These are phyloP conservation scores for Bathelium albidoporum DNA, from an alignment of 495 filamentous ascomycete species.

Conservation along the genomic window DNA sequence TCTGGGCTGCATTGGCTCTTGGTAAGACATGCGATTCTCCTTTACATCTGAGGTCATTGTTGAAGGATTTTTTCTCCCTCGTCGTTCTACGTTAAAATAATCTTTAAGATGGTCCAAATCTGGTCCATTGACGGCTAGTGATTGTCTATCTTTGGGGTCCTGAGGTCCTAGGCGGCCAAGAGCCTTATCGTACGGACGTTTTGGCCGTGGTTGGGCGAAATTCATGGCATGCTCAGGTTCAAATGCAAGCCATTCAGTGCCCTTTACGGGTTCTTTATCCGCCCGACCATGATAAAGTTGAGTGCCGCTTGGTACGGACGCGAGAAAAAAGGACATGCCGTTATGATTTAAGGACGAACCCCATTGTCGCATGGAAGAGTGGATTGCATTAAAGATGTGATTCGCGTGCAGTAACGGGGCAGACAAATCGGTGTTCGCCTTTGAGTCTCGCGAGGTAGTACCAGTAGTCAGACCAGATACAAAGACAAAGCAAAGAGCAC, in stretches of 20 bases:
- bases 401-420: slow-evolving; percentile 14
- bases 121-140: too few relatives aligned
- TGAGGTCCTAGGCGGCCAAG: not conserved
- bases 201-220: slow-evolving; percentile 37
- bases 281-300: slow-evolving; percentile 53
- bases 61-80: not conserved
- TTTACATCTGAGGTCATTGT: not conserved
- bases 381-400: slow-evolving; percentile 57
- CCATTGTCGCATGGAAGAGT: slow-evolving; percentile 60
- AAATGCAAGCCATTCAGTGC: slow-evolving; percentile 59
- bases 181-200: not conserved
- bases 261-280: slow-evolving; percentile 31
- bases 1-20: not conserved
- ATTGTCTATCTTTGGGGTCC: too few relatives aligned
- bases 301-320: slow-evolving; percentile 45
- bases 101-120: too few relatives aligned
- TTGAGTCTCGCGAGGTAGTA: not conserved
- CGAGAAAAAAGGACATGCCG: slow-evolving; percentile 56
- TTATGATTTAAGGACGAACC: slow-evolving; percentile 60
- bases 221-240: slow-evolving; percentile 57
- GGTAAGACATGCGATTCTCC: not conserved
- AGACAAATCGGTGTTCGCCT: not conserved
- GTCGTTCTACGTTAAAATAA: too few relatives aligned
- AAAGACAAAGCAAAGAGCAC: not conserved
- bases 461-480: not conserved